Base-by-base conservation (phyloP, 495 filamentous ascomycete species). In the Corynascus novoguineensis region DNA sequence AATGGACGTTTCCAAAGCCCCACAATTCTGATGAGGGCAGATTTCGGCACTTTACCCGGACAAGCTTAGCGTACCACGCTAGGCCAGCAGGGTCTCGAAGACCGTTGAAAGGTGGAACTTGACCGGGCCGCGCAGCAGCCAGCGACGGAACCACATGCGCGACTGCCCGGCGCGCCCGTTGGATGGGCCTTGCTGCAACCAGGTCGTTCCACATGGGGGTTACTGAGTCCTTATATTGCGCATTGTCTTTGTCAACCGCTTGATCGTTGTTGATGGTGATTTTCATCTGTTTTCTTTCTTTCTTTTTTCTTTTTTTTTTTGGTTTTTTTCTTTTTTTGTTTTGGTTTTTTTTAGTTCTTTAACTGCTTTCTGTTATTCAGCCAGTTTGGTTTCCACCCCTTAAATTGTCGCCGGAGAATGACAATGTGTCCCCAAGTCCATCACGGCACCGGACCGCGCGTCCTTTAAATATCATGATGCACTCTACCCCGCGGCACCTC, bases 31-130 rank as follows among this genome's bases (percentile, higher is more conserved):
- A 54, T 24, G 40, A 38, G 31, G 53, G 60, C 56, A 38, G 25
- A 50, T 45, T 50, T 61, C 57, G 65, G 58, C 58, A 58, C 59
- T 63, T 70, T 57, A 44, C 68, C 61, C 32, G 45, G 52, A 31
- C 44, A 22, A 57, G 66, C 25, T 11, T 64, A 61, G 68, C 54
- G 27, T 45, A 12, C 15, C 22, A 34, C 50, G 42, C 50, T 58
- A 44, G 24, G 45, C 44, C 24, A n/a, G 29, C 53, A 50, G 37
- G 48, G 54, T 57, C 63, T 55, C 11, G 58, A 64, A 50, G 55
- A 61, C 64, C 66, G 66, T 68, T 68, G 64, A 38, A 50, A 29
- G 41, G 40, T 46, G 29, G 19, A 55, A 60, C 50, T 27, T 51
- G 52, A 50, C 42, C 27, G 34, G 28, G 34, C 57, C 31, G 48